Conservation (phyloP, 805 yeast genomes). For the Candida taoyuanica region DNA sequence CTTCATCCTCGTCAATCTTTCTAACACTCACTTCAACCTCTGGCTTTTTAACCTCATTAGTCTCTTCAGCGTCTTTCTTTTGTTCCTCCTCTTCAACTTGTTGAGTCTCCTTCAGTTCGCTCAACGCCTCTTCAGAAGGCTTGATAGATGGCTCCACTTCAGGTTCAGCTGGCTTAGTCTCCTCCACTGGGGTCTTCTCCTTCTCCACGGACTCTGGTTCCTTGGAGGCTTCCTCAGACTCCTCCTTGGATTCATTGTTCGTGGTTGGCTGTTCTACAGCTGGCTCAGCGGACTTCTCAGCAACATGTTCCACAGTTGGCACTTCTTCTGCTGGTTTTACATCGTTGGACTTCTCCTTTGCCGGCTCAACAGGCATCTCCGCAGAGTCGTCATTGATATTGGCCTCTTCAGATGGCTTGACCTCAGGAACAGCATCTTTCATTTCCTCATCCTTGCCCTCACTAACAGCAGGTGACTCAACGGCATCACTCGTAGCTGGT, state of each 20-base stretch:
- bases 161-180: conserved; percentile 4
- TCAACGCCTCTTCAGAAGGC: conserved; percentile 24
- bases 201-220: not conserved
- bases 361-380: not conserved
- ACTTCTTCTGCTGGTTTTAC: not conserved
- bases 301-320: conserved; percentile 2
- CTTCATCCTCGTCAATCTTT: conserved; percentile 36
- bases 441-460: conserved; percentile 6
- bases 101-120: conserved; percentile 32
- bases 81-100: conserved; percentile 28
- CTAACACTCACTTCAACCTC: conserved; percentile 36
- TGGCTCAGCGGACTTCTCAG: conserved; percentile 1
- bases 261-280: conserved; percentile 1
- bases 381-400: not conserved
- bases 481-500: no score
- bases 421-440: conserved; percentile 2
- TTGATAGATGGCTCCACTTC: conserved; percentile 21
- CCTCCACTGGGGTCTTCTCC: not conserved
- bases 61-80: conserved; percentile 28
- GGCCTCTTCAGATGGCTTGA: not conserved
- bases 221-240: conserved; percentile 3
- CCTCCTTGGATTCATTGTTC: conserved; percentile 4
- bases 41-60: conserved; percentile 27
- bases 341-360: not conserved
- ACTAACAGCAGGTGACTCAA: not conserved